Base-by-base conservation (phyloP, 257 asterid genomes). In the Catharanthus roseus region DNA sequence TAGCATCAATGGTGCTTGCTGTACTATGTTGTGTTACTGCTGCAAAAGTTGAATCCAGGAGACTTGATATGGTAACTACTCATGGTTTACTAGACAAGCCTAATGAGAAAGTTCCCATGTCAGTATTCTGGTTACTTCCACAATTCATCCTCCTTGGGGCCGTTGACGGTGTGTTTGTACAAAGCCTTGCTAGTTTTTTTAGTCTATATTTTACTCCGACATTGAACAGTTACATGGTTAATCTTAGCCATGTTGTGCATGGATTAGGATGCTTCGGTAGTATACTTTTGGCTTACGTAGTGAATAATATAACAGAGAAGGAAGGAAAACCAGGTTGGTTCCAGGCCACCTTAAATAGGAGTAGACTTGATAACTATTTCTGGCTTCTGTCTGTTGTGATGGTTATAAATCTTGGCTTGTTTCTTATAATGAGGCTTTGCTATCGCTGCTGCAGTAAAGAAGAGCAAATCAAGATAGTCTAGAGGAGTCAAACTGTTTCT, bases 1-100 rank as follows among this genome's bases (percentile, higher is more conserved):
- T 57, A 9, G 33, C 76, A 23, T 77, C 90, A 0, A 79, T 85
- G 84, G 63, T 81, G 12, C 77, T 80, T 11, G 80, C 81, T 1
- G 55, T 77, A 16, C 77, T 86, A 2, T 83, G 90, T 68, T 85
- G 88, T 77, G 74, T 88, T 6, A 78, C 79, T 0, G 87, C 90
- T 12, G 90, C 90, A 12, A 75, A 64, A 58, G 88, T 83, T 19
- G 95, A 86, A 64, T 60, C 72, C 38, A 62, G 8, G n/a, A 81
- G 85, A 38, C 57, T 75, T 34, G 54, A 66, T 66, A 49, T 68
- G 41, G 67, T 72, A 49, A 50, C 33, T 51, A 75, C 55, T 34
- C 75, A 53, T 42, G 68, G 68, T 19, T 75, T 75, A 6, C 19
- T n/a, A 45, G 75, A 70, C 53, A 63, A 62, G 72, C 71, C 72